Conservation (phyloP, 1,284 basidiomycete genomes). For the Tausonia pullulans region DNA sequence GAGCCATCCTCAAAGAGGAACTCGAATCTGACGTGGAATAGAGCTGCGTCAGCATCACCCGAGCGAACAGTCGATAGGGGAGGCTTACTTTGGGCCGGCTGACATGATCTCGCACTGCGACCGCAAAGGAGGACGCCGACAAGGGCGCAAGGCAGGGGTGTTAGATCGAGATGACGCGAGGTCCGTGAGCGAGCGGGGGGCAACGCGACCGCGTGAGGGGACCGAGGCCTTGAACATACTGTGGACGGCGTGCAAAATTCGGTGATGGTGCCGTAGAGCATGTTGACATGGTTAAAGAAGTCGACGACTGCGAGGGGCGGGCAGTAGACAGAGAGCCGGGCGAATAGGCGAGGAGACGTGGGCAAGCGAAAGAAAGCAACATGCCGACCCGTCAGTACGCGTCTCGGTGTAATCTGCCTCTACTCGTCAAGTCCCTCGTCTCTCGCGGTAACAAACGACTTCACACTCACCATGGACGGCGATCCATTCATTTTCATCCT, state of each 20-base stretch:
- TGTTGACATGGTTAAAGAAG: constrained; percentile 92
- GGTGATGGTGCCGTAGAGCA: constrained; percentile 90
- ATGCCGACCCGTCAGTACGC: background rate
- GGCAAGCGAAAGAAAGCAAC: background rate
- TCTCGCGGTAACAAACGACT: background rate
- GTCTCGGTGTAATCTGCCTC: too few relatives aligned
- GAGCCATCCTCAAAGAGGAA: constrained; percentile 97
- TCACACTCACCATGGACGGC: constrained; percentile 76
- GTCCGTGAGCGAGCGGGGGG: too few relatives aligned
- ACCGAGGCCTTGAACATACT: constrained; percentile 37
- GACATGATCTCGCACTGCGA: constrained; percentile 95
- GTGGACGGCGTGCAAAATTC: constrained; percentile 93
- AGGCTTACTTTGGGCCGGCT: constrained; percentile 76
- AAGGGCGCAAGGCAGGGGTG: too few relatives aligned
- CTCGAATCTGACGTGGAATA: constrained; percentile 59
- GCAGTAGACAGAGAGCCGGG: background rate
- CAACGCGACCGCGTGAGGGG: too few relatives aligned
- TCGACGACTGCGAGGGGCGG: constrained; percentile 58
- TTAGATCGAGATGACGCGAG: too few relatives aligned
- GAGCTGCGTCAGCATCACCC: background rate
- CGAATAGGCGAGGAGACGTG: background rate
- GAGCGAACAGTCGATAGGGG: background rate
- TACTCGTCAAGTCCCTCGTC: too few relatives aligned
- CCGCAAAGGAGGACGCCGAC: too few relatives aligned
- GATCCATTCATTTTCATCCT: constrained; percentile 91